Percentiles rank a stretch among this genome's conserved stretches.
Evolutionary conservation across 129 eudicot genomes (phyloP).

Genomic region (Kitagawia praeruptora): DNA sequence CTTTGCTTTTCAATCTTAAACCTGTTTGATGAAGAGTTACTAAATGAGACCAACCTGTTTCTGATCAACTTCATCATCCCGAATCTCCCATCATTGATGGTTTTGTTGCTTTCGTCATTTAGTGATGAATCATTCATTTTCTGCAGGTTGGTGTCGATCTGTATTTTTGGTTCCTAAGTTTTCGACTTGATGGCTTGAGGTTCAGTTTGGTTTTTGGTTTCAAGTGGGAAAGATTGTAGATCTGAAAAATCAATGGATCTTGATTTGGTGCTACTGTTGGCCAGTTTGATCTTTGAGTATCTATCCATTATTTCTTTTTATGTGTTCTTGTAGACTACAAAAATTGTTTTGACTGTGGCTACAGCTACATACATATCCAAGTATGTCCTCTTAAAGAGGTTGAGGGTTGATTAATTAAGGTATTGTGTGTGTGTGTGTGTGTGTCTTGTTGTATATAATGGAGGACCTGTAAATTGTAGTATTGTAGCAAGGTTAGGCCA

Average conservation of each 20-base stretch:
- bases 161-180: conserved; percentile 14
- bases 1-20: conserved; percentile 36
- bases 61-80: conserved; percentile 17
- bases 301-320: conserved; percentile 23
- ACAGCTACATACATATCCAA: no score
- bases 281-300: conserved; percentile 47
- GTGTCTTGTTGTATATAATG: no score
- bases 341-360: no score
- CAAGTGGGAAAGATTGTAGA: conserved; percentile 22
- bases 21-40: conserved; percentile 12
- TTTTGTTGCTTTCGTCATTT: not conserved
- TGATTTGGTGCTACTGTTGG: conserved; percentile 27
- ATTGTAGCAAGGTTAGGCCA: no score
- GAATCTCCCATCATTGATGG: conserved; percentile 9
- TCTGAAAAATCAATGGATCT: conserved; percentile 45
- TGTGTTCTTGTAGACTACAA: not conserved
- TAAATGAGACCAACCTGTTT: conserved; percentile 30
- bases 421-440: no score
- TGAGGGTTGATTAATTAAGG: no score
- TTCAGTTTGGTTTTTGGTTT: not conserved
- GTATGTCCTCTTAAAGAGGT: no score
- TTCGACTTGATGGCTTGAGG: conserved; percentile 7
- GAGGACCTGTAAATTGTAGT: no score
- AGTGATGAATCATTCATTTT: not conserved
- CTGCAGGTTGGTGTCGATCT: conserved; percentile 13